Conservation (phyloP, 371 early-diverging fungal genomes). For the Funneliformis caledonium region DNA sequence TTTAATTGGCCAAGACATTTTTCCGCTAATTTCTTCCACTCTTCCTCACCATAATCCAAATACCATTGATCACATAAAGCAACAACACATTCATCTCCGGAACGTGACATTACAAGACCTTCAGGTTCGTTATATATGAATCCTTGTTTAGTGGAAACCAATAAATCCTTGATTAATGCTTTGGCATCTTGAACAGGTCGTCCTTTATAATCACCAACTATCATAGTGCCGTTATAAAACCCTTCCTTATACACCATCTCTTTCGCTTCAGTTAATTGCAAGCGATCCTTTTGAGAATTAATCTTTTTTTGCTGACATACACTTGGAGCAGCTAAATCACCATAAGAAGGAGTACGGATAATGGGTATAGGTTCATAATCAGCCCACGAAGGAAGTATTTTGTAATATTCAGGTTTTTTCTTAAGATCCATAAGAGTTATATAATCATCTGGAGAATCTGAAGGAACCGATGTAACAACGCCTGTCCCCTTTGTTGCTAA, state of each 20-base stretch:
- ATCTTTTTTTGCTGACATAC: slow-evolving; percentile 92
- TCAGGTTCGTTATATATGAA: slow-evolving; percentile 98
- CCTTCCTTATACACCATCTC: slow-evolving; percentile 97
- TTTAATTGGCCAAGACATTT: slow-evolving; percentile 88
- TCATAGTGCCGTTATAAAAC: slow-evolving; percentile 93
- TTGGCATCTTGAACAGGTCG: slow-evolving; percentile 93
- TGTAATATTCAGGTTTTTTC: slow-evolving; percentile 93
- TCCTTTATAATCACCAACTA: slow-evolving; percentile 83
- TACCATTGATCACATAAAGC: slow-evolving; percentile 99
- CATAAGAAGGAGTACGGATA: slow-evolving; percentile 86
- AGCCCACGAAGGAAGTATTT: slow-evolving; percentile 89
- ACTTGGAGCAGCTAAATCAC: slow-evolving; percentile 82
- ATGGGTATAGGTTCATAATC: slow-evolving; percentile 85
- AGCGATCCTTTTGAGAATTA: slow-evolving; percentile 92
- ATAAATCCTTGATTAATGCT: slow-evolving; percentile 73
- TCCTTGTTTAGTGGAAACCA: slow-evolving; percentile 77
- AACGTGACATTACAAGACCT: slow-evolving; percentile 92
- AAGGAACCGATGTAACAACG: slow-evolving; percentile 97
- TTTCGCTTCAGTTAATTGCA: slow-evolving; percentile 92
- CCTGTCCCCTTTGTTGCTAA: slow-evolving; percentile 97
- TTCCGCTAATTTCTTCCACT: slow-evolving; percentile 87
- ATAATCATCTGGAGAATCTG: slow-evolving; percentile 98
- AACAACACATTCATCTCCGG: slow-evolving; percentile 99
- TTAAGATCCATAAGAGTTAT: slow-evolving; percentile 87
- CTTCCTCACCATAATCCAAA: slow-evolving; percentile 96